Evolutionary conservation across 1,139 yeast genomes (phyloP).

Genomic region (Scheffersomyces quercinus): DNA sequence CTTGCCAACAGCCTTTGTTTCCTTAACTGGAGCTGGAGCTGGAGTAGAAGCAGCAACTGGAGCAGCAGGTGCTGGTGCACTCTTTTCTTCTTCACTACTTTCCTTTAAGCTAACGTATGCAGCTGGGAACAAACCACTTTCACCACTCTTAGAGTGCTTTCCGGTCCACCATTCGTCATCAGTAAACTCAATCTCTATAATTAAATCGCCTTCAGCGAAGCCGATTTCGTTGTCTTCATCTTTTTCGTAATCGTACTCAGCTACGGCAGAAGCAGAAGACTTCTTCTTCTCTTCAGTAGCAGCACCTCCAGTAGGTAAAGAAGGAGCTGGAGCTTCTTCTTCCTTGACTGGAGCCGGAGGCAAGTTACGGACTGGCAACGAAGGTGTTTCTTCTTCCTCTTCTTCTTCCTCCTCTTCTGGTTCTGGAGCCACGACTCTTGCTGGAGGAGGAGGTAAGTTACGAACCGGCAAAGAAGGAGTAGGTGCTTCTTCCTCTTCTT

Average conservation of each 20-base stretch:
- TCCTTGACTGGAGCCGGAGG: slow-evolving; percentile 21
- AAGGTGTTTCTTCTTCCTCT: slow-evolving; percentile 16
- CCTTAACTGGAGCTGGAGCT: slow-evolving; percentile 10
- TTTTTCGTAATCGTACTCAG: slow-evolving; percentile 66
- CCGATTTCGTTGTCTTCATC: slow-evolving; percentile 77
- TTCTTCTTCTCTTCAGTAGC: slow-evolving; percentile 15
- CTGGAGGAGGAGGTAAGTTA: slow-evolving; percentile 19
- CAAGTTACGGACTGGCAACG: slow-evolving; percentile 20
- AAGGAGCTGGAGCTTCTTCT: slow-evolving; percentile 6
- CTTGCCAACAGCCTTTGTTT: slow-evolving; percentile 36
- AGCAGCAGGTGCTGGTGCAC: slow-evolving; percentile 17
- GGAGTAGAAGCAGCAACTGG: slow-evolving; percentile 20
- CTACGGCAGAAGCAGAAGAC: slow-evolving; percentile 48
- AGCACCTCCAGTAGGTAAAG: slow-evolving; percentile 12
- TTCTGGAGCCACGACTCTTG: slow-evolving; percentile 9
- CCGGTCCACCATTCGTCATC: slow-evolving; percentile 90
- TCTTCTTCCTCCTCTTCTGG: slow-evolving; percentile 13
- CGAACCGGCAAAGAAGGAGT: slow-evolving; percentile 28
- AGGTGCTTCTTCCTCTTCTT: slow-evolving; percentile 11
- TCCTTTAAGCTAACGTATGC: slow-evolving; percentile 57
- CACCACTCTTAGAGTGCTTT: slow-evolving; percentile 57
- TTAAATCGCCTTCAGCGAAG: slow-evolving; percentile 63
- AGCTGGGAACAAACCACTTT: slow-evolving; percentile 71
- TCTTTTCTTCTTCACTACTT: slow-evolving; percentile 14
- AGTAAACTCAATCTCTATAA: slow-evolving; percentile 64